A percentile compares a stretch with the other conserved stretches of the same genome.
Conservation (phyloP, 805 yeast genomes). For the Starmera pachycereana region DNA sequence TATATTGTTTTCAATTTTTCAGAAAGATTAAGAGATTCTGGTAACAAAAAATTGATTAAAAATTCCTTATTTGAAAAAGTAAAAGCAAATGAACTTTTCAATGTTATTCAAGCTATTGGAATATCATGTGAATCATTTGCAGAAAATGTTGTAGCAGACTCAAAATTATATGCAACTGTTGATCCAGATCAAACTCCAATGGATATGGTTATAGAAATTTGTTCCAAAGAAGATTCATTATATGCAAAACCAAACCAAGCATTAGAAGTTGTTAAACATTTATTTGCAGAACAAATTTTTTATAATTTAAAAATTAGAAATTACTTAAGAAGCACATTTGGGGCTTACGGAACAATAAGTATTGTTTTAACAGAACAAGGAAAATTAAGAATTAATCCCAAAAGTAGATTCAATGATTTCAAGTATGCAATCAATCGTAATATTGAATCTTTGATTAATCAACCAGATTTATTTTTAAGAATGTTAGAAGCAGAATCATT, state of each 20-base stretch:
- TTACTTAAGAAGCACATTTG: slow-evolving; percentile 53
- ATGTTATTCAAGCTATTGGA: slow-evolving; percentile 62
- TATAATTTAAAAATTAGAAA: slow-evolving; percentile 75
- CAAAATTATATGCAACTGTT: slow-evolving; percentile 60
- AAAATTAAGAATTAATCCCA: slow-evolving; percentile 61
- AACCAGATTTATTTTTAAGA: slow-evolving; percentile 76
- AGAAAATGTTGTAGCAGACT: slow-evolving; percentile 62
- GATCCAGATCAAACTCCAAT: slow-evolving; percentile 56
- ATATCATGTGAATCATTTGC: slow-evolving; percentile 74
- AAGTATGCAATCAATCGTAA: slow-evolving; percentile 82
- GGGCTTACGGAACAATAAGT: slow-evolving; percentile 55
- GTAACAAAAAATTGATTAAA: slow-evolving; percentile 26
- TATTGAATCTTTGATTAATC: slow-evolving; percentile 57
- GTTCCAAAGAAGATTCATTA: slow-evolving; percentile 27
- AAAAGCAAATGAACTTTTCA: slow-evolving; percentile 50
- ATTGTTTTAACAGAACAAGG: slow-evolving; percentile 81
- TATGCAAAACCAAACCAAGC: slow-evolving; percentile 55
- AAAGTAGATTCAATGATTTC: slow-evolving; percentile 77
- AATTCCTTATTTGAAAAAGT: slow-evolving; percentile 57
- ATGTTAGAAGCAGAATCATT: slow-evolving; percentile 87
- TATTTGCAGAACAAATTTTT: slow-evolving; percentile 69
- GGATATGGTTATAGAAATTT: slow-evolving; percentile 39
- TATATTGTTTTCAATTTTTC: slow-evolving; percentile 65
- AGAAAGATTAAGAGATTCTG: slow-evolving; percentile 27
- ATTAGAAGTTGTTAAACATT: slow-evolving; percentile 60